Conservation (phyloP, 306 rosid species). For the Cucumis cinereus region DNA sequence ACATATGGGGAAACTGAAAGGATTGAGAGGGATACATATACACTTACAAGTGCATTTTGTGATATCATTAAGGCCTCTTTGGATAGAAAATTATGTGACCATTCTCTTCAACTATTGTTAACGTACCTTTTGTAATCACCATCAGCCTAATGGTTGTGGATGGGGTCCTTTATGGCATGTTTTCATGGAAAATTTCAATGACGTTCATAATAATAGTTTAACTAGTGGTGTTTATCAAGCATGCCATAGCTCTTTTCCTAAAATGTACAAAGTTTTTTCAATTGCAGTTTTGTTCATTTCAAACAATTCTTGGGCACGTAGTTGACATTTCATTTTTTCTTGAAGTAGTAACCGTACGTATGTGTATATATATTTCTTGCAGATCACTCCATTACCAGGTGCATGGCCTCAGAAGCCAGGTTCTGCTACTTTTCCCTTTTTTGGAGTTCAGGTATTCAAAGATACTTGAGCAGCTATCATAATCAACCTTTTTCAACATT, state of each 20-base stretch:
- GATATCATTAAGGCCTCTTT: neutral
- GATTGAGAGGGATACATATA: neutral
- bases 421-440: constrained; percentile 96
- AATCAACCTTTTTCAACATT: neutral
- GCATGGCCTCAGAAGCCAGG: constrained; percentile 99
- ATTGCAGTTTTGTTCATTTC: neutral
- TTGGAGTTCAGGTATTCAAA: constrained; percentile 77
- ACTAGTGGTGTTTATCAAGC: neutral
- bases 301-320: neutral
- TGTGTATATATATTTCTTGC: constrained; percentile 10
- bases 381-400: constrained; percentile 96
- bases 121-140: neutral
- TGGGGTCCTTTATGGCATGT: neutral
- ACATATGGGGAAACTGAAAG: neutral
- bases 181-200: neutral
- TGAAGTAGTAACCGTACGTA: neutral
- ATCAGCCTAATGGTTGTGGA: neutral
- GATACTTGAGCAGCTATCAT: neutral
- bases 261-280: neutral
- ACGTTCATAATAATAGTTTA: neutral
- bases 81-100: neutral
- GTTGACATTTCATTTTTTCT: neutral
- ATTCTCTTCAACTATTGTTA: neutral
- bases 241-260: neutral
- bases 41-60: neutral